Conservation (phyloP, 2,329 filamentous ascomycete genomes). For the Trichoderma sp. region DNA sequence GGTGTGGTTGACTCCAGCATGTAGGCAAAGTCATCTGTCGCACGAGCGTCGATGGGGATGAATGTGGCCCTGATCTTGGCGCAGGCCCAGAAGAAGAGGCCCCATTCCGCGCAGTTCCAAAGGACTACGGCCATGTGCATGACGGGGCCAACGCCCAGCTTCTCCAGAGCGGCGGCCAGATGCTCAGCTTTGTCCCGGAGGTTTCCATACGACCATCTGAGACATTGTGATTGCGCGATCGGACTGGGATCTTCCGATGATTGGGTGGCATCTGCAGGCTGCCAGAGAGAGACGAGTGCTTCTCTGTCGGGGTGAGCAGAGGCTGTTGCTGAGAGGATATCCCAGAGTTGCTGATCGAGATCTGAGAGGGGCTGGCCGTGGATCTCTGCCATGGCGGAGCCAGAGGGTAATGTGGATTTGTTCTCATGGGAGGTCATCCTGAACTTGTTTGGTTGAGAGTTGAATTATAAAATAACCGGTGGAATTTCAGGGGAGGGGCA, state of each 20-base stretch:
- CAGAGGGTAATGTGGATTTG: not conserved
- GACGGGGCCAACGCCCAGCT: conserved; percentile 32
- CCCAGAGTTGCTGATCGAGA: conserved; percentile 39
- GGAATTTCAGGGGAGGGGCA: not conserved
- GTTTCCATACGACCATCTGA: conserved; percentile 38
- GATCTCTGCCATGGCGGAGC: conserved; percentile 32
- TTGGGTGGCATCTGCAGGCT: conserved; percentile 28
- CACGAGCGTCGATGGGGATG: conserved; percentile 39
- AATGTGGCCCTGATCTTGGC: conserved; percentile 40
- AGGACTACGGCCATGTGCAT: conserved; percentile 38
- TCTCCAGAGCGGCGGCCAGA: conserved; percentile 32
- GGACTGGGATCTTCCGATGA: not conserved
- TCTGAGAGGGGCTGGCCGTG: conserved; percentile 34
- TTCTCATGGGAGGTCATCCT: not conserved
- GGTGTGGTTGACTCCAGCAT: conserved; percentile 33
- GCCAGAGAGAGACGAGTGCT: conserved; percentile 42
- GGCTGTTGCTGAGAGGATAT: conserved; percentile 36
- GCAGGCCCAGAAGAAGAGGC: conserved; percentile 41
- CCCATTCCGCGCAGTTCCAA: conserved; percentile 45
- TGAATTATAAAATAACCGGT: not conserved
- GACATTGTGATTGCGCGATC: conserved; percentile 25
- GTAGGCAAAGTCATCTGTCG: conserved; percentile 30
- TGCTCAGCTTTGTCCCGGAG: conserved; percentile 32
- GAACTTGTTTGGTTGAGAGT: not conserved
- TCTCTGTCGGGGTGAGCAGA: conserved; percentile 36